Conservation (phyloP, 257 asterid genomes). For the Paulownia fortunei region DNA sequence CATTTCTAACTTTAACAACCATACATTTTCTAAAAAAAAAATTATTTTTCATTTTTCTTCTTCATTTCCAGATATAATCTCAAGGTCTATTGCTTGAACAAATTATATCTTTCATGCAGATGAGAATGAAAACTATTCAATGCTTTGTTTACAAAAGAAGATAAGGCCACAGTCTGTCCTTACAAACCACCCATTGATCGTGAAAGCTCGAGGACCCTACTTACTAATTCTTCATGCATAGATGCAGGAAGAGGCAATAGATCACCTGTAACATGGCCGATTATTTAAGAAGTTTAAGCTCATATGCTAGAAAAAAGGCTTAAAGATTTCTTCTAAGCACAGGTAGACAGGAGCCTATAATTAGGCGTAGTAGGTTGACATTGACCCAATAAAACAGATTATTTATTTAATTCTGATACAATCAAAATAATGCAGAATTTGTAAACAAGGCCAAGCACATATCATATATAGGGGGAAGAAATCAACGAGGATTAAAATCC, state of each 20-base stretch:
- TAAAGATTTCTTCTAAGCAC: not conserved
- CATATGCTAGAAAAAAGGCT: not conserved
- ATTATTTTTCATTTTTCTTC: not conserved
- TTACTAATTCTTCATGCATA: no score
- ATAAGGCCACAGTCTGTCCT: not conserved
- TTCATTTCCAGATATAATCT: conserved; percentile 7
- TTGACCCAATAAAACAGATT: conserved; percentile 18
- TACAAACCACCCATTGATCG: not conserved
- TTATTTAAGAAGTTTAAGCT: not conserved
- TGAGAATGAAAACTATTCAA: conserved; percentile 7
- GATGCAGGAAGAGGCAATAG: no score
- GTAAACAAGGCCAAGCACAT: not conserved
- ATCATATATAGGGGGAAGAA: not conserved
- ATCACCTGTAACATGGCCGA: not conserved
- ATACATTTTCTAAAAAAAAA: not conserved
- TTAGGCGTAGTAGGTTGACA: not conserved
- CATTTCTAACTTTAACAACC: conserved; percentile 17
- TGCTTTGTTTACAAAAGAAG: conserved; percentile 2
- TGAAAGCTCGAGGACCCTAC: not conserved
- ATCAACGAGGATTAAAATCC: not conserved
- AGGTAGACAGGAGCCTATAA: not conserved
- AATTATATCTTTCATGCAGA: not conserved
- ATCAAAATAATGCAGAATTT: conserved; percentile 4
- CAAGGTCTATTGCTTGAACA: not conserved
- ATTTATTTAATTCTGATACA: not conserved